A percentile compares a stretch with the other conserved stretches of the same genome.
These are phyloP conservation scores for Lecanicillium sp. DNA, from an alignment of 2,329 filamentous ascomycete genomes.

Conservation along the genomic window DNA sequence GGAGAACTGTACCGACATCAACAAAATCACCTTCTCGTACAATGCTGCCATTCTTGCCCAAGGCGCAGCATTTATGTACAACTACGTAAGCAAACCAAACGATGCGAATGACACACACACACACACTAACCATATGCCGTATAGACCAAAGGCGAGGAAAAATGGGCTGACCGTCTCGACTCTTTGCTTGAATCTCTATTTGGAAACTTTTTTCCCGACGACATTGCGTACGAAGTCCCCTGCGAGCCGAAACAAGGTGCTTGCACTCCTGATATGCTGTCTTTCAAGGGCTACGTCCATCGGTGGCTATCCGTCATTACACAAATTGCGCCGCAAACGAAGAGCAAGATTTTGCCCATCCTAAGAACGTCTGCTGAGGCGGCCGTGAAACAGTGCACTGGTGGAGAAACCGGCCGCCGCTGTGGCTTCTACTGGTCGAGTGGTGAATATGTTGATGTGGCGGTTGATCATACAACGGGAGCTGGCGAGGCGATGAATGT, in stretches of 20 bases:
- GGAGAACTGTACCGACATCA: conserved; percentile 51
- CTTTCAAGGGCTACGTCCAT: conserved; percentile 64
- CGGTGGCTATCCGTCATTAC: conserved; percentile 55
- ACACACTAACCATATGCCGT: no score
- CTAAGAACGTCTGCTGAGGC: conserved; percentile 49
- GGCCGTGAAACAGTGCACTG: conserved; percentile 55
- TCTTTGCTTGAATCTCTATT: conserved; percentile 43
- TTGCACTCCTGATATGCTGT: conserved; percentile 65
- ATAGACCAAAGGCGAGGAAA: conserved; percentile 8
- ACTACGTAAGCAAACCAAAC: conserved; percentile 47
- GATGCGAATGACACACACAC: no score
- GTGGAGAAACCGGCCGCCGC: conserved; percentile 45
- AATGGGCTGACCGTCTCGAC: conserved; percentile 26
- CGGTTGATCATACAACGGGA: conserved; percentile 38
- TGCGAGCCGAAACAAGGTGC: conserved; percentile 49
- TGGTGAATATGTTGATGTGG: conserved; percentile 24
- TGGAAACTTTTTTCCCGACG: conserved; percentile 45
- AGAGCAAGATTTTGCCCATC: conserved; percentile 45
- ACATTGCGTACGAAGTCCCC: conserved; percentile 55
- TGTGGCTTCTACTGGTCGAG: conserved; percentile 54
- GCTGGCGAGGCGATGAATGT: conserved; percentile 50
- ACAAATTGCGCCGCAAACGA: conserved; percentile 53
- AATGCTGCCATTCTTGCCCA: conserved; percentile 54
- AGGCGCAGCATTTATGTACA: conserved; percentile 62
- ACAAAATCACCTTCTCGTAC: conserved; percentile 59